Percentiles rank a stretch among this genome's conserved stretches.
phyloP scores from a whole-genome alignment of 2,329 filamentous ascomycete species.

The Chaetothyriales sp. region DNA sequence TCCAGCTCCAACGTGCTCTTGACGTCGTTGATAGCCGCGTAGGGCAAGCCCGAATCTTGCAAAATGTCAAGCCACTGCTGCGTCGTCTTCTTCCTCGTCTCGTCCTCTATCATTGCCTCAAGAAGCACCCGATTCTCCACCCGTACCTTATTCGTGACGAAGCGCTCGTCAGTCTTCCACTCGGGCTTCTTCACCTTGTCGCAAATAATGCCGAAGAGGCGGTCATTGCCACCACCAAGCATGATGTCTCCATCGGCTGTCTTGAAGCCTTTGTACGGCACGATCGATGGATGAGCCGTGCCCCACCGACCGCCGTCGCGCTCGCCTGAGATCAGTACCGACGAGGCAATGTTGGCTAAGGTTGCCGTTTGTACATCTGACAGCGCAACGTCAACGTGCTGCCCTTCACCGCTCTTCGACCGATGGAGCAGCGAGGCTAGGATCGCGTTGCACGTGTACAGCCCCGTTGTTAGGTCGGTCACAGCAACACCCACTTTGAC shows the following conservation, averaged over 20 bases:
- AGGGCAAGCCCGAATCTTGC: slow-evolving; percentile 87
- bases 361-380: slow-evolving; percentile 94
- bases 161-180: slow-evolving; percentile 44
- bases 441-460: slow-evolving; percentile 91
- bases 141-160: slow-evolving; percentile 45
- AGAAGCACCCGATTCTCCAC: slow-evolving; percentile 59
- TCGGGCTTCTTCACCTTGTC: slow-evolving; percentile 44
- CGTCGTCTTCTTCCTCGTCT: slow-evolving; percentile 66
- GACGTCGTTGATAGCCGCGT: slow-evolving; percentile 87
- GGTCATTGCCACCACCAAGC: slow-evolving; percentile 51
- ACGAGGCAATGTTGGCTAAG: slow-evolving; percentile 88
- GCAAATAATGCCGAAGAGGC: slow-evolving; percentile 47
- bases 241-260: slow-evolving; percentile 51
- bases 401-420: slow-evolving; percentile 60
- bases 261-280: slow-evolving; percentile 77
- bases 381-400: slow-evolving; percentile 82
- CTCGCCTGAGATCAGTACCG: slow-evolving; percentile 73
- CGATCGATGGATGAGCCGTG: slow-evolving; percentile 95
- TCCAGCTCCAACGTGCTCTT: slow-evolving; percentile 69
- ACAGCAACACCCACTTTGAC: slow-evolving; percentile 97
- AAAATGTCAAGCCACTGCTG: slow-evolving; percentile 75
- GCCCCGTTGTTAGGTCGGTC: slow-evolving; percentile 83
- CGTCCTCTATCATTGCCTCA: slow-evolving; percentile 62
- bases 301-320: slow-evolving; percentile 86
- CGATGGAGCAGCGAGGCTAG: slow-evolving; percentile 82